Conservation (phyloP, 495 filamentous ascomycete genomes). For the Penicillium silybi region DNA sequence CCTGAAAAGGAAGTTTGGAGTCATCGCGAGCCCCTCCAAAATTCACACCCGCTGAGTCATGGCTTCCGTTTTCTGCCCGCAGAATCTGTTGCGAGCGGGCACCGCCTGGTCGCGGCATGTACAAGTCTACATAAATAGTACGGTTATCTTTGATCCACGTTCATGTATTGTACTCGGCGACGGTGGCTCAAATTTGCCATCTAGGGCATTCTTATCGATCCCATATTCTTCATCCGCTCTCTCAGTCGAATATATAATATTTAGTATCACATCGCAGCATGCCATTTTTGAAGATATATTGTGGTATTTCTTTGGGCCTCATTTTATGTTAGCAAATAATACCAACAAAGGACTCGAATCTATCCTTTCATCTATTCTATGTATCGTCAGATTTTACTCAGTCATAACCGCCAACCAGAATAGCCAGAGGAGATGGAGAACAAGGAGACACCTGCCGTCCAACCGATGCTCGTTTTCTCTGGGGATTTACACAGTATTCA, state of each 20-base stretch:
- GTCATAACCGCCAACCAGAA: background rate
- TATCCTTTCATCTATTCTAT: background rate
- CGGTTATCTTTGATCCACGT: too few relatives aligned
- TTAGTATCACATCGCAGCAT: too few relatives aligned
- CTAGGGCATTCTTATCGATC: too few relatives aligned
- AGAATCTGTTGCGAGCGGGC: constrained; percentile 7
- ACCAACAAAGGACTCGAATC: background rate
- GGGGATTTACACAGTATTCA: too few relatives aligned
- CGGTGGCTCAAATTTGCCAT: too few relatives aligned
- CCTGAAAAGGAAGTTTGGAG: constrained; percentile 3
- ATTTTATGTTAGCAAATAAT: too few relatives aligned
- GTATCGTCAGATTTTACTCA: background rate
- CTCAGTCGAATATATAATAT: too few relatives aligned
- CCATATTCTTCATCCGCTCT: too few relatives aligned
- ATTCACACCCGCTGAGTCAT: constrained; percentile 27
- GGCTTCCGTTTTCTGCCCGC: constrained; percentile 21
- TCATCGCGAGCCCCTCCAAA: constrained; percentile 21
- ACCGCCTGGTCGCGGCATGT: background rate
- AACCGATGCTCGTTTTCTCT: background rate
- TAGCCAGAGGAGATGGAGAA: background rate
- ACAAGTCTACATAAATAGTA: background rate
- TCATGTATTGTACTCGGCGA: too few relatives aligned
- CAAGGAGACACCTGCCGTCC: background rate
- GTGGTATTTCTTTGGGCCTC: too few relatives aligned
- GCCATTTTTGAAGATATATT: too few relatives aligned